phyloP scores from a whole-genome alignment of 768 basidiomycete genomes.

The Megacollybia marginata region DNA sequence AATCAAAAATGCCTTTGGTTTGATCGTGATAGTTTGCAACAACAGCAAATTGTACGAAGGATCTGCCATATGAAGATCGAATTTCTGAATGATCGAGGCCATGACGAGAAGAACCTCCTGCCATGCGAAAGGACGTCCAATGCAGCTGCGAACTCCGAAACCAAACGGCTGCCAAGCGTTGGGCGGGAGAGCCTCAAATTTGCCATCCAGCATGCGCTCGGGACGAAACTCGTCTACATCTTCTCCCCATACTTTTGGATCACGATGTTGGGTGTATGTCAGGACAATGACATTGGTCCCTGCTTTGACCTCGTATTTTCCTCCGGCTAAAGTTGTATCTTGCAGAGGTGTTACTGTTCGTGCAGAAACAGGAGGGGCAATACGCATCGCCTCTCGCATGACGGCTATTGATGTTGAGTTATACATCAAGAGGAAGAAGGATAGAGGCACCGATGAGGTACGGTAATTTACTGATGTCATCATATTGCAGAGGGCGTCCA shows the following conservation, averaged over 20 bases:
- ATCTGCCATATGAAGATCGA: slow-evolving; percentile 36
- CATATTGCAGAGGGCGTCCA: slow-evolving; percentile 26
- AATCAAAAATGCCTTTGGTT: slow-evolving; percentile 34
- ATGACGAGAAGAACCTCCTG: slow-evolving; percentile 36
- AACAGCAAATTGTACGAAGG: slow-evolving; percentile 35
- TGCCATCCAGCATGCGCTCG: slow-evolving; percentile 42
- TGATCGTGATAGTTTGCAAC: slow-evolving; percentile 39
- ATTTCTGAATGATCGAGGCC: slow-evolving; percentile 34
- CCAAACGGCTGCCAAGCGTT: slow-evolving; percentile 34
- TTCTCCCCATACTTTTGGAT: slow-evolving; percentile 41
- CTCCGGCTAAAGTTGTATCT: slow-evolving; percentile 29
- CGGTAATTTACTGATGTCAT: slow-evolving; percentile 34
- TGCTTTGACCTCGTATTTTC: slow-evolving; percentile 32
- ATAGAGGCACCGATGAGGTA: slow-evolving; percentile 29
- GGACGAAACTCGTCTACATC: slow-evolving; percentile 41
- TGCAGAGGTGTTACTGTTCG: slow-evolving; percentile 25
- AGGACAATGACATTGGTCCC: slow-evolving; percentile 20
- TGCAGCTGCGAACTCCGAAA: slow-evolving; percentile 14
- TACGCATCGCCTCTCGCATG: slow-evolving; percentile 30
- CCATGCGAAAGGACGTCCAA: slow-evolving; percentile 39
- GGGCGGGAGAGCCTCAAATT: slow-evolving; percentile 37
- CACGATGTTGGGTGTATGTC: slow-evolving; percentile 25
- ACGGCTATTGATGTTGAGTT: slow-evolving; percentile 18
- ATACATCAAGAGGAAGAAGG: not conserved
- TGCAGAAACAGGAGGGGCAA: slow-evolving; percentile 29